Evolutionary conservation across 2,329 filamentous ascomycete species (phyloP).

Genomic region (Mycosphaerella sp.): DNA sequence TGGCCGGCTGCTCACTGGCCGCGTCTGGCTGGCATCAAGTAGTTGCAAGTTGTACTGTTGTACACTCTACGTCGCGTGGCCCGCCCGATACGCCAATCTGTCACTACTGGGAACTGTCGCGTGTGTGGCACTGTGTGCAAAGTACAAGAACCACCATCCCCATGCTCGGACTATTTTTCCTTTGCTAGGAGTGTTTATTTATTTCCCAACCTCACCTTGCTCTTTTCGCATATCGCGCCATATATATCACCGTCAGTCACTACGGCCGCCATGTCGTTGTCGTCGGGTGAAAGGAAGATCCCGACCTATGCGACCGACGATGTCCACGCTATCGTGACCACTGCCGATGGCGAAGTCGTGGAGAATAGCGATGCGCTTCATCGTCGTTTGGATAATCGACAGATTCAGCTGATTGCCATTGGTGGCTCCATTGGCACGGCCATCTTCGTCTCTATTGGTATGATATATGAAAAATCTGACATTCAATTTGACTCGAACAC

Average conservation of each 20-base stretch:
- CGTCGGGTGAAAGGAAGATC: conserved; percentile 5
- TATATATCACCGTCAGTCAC: not conserved
- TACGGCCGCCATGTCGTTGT: conserved; percentile 3
- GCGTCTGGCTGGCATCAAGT: not conserved
- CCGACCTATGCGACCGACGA: conserved; percentile 5
- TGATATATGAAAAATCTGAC: not conserved
- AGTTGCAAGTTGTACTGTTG: too few relatives aligned
- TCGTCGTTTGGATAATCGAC: conserved; percentile 47
- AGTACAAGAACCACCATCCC: conserved; percentile 1
- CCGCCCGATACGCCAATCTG: not conserved
- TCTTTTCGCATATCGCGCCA: not conserved
- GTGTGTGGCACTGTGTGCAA: not conserved
- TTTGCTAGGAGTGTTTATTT: not conserved
- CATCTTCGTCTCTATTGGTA: conserved; percentile 45
- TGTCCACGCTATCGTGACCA: conserved; percentile 17
- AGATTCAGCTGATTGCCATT: conserved; percentile 25
- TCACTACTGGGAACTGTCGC: not conserved
- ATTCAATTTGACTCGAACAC: too few relatives aligned
- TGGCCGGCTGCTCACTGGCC: not conserved
- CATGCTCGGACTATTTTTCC: not conserved
- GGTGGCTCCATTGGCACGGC: conserved; percentile 19
- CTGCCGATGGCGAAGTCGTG: conserved; percentile 24
- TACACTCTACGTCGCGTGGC: not conserved
- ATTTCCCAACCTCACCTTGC: not conserved
- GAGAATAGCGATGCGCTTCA: conserved; percentile 38